Percentiles rank a stretch among this genome's conserved stretches.
Evolutionary conservation across 1,284 basidiomycete genomes (phyloP).

Genomic region (Singerocomus rubriflavus): DNA sequence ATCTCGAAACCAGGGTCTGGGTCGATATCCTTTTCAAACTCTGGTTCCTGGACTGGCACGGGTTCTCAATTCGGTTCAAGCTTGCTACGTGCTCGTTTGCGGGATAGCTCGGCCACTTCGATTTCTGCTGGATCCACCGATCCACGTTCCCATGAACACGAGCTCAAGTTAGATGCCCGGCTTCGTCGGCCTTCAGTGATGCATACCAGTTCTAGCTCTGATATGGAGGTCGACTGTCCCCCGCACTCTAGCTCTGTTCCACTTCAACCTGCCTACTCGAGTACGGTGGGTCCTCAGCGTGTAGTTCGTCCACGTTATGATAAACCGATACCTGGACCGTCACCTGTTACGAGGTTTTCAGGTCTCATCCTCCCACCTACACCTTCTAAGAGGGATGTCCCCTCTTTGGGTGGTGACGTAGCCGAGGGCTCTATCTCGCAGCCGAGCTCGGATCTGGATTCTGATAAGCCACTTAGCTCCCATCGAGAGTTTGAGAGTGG

Average conservation of each 20-base stretch:
- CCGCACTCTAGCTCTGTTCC: slow-evolving; percentile 22
- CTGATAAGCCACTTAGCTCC: slow-evolving; percentile 14
- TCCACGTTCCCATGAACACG: slow-evolving; percentile 13
- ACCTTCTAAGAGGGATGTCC: background rate
- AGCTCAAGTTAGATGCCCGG: slow-evolving; percentile 1
- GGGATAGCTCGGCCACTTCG: slow-evolving; percentile 31
- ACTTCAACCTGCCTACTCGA: slow-evolving; percentile 7
- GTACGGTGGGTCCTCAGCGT: background rate
- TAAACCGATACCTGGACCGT: slow-evolving; percentile 11
- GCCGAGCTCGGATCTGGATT: slow-evolving; percentile 15
- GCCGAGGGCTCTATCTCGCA: slow-evolving; percentile 11
- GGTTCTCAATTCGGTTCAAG: slow-evolving; percentile 28
- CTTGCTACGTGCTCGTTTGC: slow-evolving; percentile 22
- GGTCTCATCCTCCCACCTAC: slow-evolving; percentile 13
- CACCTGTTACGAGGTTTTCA: slow-evolving; percentile 18
- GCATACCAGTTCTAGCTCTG: slow-evolving; percentile 8
- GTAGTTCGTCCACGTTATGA: background rate
- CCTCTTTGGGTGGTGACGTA: slow-evolving; percentile 3
- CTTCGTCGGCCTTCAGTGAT: slow-evolving; percentile 8
- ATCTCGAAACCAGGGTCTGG: slow-evolving; percentile 20
- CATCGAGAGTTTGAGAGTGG: slow-evolving; percentile 15
- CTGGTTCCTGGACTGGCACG: slow-evolving; percentile 26
- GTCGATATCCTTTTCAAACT: slow-evolving; percentile 25
- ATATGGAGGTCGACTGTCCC: slow-evolving; percentile 32
- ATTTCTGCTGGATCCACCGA: slow-evolving; percentile 26